Evolutionary conservation across 257 asterid genomes (phyloP).

Genomic region (Marsdenia floribunda): DNA sequence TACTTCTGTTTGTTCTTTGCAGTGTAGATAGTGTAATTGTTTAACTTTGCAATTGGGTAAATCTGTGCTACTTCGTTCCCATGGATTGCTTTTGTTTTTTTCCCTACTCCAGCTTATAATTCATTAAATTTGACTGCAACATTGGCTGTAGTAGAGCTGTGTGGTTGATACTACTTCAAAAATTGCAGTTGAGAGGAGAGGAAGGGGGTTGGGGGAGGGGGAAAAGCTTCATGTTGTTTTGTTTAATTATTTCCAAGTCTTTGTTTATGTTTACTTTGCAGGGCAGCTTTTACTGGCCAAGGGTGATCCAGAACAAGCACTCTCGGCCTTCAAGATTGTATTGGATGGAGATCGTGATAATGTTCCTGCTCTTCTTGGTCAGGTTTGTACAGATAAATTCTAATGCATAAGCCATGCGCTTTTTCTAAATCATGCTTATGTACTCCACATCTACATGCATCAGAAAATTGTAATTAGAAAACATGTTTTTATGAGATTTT

Average conservation of each 20-base stretch:
- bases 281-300: conserved; percentile 98
- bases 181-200: background rate
- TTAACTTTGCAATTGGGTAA: background rate
- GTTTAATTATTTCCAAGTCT: background rate
- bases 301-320: conserved; percentile 94
- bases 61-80: background rate
- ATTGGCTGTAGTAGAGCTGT: background rate
- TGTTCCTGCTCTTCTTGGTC: conserved; percentile 98
- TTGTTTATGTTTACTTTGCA: conserved; percentile 29
- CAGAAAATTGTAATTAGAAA: background rate
- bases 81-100: background rate
- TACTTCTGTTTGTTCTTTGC: background rate
- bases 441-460: background rate
- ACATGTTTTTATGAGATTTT: background rate
- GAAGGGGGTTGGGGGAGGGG: background rate
- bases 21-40: background rate
- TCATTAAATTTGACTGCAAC: background rate
- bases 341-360: conserved; percentile 90
- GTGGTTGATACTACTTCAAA: background rate
- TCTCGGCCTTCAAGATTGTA: conserved; percentile 86
- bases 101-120: background rate
- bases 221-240: conserved; percentile 1
- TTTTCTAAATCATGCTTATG: conserved; percentile 5
- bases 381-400: conserved; percentile 36
- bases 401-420: background rate